Evolutionary conservation across 306 rosid genomes (phyloP).

Genomic region (Corylus americana): DNA sequence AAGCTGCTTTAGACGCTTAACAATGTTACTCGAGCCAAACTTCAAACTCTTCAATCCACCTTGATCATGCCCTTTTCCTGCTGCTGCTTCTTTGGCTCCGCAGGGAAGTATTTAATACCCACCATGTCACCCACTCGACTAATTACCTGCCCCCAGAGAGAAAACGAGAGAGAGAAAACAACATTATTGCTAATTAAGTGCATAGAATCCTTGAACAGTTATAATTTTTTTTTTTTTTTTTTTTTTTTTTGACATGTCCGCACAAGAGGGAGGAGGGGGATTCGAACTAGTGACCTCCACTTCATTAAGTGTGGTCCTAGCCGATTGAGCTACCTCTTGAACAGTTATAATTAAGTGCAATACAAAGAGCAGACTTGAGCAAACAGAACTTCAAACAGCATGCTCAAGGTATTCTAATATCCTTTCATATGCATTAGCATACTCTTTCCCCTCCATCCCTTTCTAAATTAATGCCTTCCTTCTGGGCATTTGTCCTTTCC

Average conservation of each 20-base stretch:
- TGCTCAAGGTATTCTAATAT: not conserved
- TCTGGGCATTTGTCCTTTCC: too few species aligned
- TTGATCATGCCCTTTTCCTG: slow-evolving; percentile 26
- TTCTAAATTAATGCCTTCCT: too few species aligned
- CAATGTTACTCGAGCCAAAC: not conserved
- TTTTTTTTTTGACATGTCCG: too few species aligned
- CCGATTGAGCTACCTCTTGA: too few species aligned
- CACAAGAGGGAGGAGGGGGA: too few species aligned
- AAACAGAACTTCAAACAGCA: not conserved
- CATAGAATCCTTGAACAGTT: not conserved
- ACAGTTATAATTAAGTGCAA: not conserved
- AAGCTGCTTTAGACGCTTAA: not conserved
- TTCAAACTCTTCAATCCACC: slow-evolving; percentile 18
- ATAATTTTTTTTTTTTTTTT: too few species aligned
- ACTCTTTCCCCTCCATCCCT: not conserved
- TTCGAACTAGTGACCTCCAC: too few species aligned
- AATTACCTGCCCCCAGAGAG: slow-evolving; percentile 51
- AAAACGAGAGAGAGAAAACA: not conserved
- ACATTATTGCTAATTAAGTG: not conserved
- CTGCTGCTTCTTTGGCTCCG: slow-evolving; percentile 61
- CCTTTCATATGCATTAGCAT: not conserved
- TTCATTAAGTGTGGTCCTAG: too few species aligned
- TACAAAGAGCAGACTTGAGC: not conserved
- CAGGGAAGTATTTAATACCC: slow-evolving; percentile 89
- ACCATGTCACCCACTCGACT: slow-evolving; percentile 76